A percentile compares a stretch with the other conserved stretches of the same genome.
Evolutionary conservation across 257 asterid species (phyloP).

Genomic region (Penstemon davidsonii): DNA sequence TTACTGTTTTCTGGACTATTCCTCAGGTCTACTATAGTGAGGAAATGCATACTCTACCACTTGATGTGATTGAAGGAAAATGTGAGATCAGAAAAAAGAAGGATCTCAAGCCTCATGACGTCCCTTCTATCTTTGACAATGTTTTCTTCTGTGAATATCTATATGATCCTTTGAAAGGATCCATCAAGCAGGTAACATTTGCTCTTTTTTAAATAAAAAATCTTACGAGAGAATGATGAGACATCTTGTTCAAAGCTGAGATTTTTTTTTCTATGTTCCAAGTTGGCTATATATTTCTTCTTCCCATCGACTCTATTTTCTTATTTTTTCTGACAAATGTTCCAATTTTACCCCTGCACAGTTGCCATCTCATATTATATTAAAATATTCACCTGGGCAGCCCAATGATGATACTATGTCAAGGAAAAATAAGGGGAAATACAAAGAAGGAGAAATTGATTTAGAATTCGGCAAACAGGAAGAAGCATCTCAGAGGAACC

Average conservation of each 20-base stretch:
- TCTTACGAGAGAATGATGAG: slow-evolving; percentile 4
- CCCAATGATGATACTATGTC: slow-evolving; percentile 38
- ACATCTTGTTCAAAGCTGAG: slow-evolving; percentile 2
- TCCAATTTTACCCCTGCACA: slow-evolving; percentile 34
- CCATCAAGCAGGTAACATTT: slow-evolving; percentile 69
- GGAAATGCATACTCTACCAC: slow-evolving; percentile 59
- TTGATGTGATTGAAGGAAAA: slow-evolving; percentile 68
- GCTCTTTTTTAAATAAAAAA: neutral
- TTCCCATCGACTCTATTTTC: neutral
- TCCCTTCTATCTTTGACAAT: slow-evolving; percentile 62
- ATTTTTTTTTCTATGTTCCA: neutral
- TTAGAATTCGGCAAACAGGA: slow-evolving; percentile 37
- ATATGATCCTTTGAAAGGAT: slow-evolving; percentile 79
- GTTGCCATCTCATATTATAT: slow-evolving; percentile 70
- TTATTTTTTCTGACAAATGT: slow-evolving; percentile 28
- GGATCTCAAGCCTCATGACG: slow-evolving; percentile 69
- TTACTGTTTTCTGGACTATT: slow-evolving; percentile 30
- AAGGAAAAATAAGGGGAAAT: slow-evolving; percentile 67
- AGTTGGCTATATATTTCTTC: slow-evolving; percentile 17
- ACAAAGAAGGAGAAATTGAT: slow-evolving; percentile 72
- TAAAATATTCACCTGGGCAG: slow-evolving; percentile 52
- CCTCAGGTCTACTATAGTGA: slow-evolving; percentile 82
- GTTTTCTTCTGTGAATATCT: slow-evolving; percentile 82
- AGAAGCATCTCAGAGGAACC: slow-evolving; percentile 36
- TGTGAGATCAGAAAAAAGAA: slow-evolving; percentile 83